Conservation (phyloP, 148 eudicot species). For the Rhododendron henanense region DNA sequence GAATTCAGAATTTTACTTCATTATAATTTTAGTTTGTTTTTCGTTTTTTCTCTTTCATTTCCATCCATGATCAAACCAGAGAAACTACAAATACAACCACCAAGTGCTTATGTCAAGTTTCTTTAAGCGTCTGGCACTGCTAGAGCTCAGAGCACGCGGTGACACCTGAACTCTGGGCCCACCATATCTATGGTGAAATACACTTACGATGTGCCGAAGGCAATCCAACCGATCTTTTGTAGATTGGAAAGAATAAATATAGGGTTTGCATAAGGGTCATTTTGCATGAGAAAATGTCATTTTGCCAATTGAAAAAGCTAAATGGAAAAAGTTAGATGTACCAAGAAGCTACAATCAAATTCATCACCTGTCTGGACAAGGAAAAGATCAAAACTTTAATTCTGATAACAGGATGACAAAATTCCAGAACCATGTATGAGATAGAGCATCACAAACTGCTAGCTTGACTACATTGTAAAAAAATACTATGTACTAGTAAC, state of each 20-base stretch:
- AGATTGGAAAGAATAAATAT: too few relatives aligned
- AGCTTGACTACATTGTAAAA: not conserved
- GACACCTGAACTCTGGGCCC: not conserved
- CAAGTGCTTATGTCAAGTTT: too few relatives aligned
- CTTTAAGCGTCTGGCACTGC: too few relatives aligned
- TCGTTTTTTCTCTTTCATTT: not conserved
- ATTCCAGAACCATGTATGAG: not conserved
- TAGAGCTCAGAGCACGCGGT: too few relatives aligned
- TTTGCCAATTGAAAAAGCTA: not conserved
- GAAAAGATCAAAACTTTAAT: not conserved
- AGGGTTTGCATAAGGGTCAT: not conserved
- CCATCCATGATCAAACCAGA: not conserved
- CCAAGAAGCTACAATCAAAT: not conserved
- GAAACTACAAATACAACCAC: too few relatives aligned
- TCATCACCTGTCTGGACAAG: not conserved
- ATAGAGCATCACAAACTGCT: not conserved
- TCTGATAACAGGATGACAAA: not conserved
- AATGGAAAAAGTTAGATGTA: not conserved
- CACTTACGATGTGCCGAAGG: not conserved
- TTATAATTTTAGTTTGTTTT: too few relatives aligned
- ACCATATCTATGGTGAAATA: not conserved
- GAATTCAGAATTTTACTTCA: not conserved
- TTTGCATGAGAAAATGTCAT: not conserved
- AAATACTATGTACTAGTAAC: not conserved
- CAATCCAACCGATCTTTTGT: not conserved